phyloP scores from a whole-genome alignment of 176 grass and related monocot species.

The Paspalum notatum region DNA sequence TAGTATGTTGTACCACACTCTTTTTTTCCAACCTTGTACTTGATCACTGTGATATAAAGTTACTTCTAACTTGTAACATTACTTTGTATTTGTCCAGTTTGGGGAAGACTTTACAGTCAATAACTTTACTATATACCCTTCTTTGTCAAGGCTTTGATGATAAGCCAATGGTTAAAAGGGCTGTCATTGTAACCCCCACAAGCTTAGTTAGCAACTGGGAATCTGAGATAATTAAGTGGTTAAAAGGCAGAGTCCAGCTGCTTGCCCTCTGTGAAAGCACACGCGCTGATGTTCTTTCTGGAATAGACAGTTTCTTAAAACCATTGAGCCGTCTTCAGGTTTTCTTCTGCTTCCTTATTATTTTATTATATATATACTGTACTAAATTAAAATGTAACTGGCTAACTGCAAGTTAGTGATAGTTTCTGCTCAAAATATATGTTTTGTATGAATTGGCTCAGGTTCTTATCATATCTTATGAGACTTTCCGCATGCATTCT shows the following conservation, averaged over 20 bases:
- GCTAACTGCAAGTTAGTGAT: conserved; percentile 22
- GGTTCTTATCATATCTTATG: conserved; percentile 97
- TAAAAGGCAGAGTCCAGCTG: conserved; percentile 70
- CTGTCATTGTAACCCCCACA: conserved; percentile 88
- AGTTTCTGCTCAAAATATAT: conserved; percentile 32
- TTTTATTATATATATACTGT: conserved; percentile 27
- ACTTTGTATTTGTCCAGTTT: conserved; percentile 60
- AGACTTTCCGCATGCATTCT: conserved; percentile 98
- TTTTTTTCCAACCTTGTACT: conserved; percentile 26
- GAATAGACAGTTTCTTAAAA: conserved; percentile 90
- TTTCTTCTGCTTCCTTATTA: conserved; percentile 32
- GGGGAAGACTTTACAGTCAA: conserved; percentile 97
- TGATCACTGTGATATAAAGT: conserved; percentile 29
- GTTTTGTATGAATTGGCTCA: conserved; percentile 44
- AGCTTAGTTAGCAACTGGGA: conserved; percentile 99
- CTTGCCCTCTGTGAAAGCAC: conserved; percentile 95
- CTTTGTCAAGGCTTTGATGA: conserved; percentile 89
- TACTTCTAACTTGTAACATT: conserved; percentile 8
- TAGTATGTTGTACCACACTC: conserved; percentile 16
- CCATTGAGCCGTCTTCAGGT: conserved; percentile 82
- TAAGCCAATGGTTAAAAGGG: conserved; percentile 88
- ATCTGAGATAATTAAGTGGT: conserved; percentile 93
- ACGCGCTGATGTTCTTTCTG: conserved; percentile 86
- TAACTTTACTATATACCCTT: conserved; percentile 89
- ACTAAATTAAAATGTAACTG: conserved; percentile 37